A percentile compares a stretch with the other conserved stretches of the same genome.
Conservation (phyloP, 2,329 filamentous ascomycete species). For the Plenodomus biglobosus region DNA sequence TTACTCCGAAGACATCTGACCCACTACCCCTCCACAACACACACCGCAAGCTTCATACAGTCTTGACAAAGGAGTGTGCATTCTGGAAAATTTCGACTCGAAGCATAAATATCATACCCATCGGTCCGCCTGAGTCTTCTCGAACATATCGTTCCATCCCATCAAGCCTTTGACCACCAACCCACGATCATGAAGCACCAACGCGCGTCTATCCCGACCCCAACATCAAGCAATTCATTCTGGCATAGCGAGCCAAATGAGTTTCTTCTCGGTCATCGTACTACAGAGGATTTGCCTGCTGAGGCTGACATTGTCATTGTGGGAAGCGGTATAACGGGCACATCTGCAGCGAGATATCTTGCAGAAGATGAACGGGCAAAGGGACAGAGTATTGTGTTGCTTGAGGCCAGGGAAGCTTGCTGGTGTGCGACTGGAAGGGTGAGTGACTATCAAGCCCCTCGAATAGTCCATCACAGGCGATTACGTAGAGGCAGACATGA, state of each 20-base stretch:
- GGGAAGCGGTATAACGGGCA: slow-evolving; percentile 75
- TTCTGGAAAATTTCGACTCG: slow-evolving; percentile 4
- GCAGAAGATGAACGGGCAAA: slow-evolving; percentile 47
- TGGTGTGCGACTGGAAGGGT: slow-evolving; percentile 83
- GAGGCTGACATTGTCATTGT: slow-evolving; percentile 70
- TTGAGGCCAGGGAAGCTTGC: slow-evolving; percentile 78
- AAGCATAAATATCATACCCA: neutral
- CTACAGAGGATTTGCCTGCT: slow-evolving; percentile 63
- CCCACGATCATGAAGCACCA: slow-evolving; percentile 29
- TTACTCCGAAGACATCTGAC: slow-evolving; percentile 9
- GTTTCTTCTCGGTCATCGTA: slow-evolving; percentile 66
- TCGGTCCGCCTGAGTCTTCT: neutral
- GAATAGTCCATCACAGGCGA: neutral
- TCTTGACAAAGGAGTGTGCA: slow-evolving; percentile 4
- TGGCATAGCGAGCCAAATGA: slow-evolving; percentile 72
- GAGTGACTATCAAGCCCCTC: slow-evolving; percentile 33
- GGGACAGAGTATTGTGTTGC: slow-evolving; percentile 63
- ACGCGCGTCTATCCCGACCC: slow-evolving; percentile 57
- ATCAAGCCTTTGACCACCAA: slow-evolving; percentile 1
- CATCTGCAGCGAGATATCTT: slow-evolving; percentile 68
- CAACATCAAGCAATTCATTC: slow-evolving; percentile 65
- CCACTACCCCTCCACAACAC: slow-evolving; percentile 16
- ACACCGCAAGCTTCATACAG: slow-evolving; percentile 2
- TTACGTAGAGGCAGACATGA: too few species aligned
- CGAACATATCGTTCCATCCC: slow-evolving; percentile 2